Evolutionary conservation across 1,139 yeast species (phyloP), one percentile per base, ranked within the genome.

Genomic region (Lodderomyces metapsilosis): DNA sequence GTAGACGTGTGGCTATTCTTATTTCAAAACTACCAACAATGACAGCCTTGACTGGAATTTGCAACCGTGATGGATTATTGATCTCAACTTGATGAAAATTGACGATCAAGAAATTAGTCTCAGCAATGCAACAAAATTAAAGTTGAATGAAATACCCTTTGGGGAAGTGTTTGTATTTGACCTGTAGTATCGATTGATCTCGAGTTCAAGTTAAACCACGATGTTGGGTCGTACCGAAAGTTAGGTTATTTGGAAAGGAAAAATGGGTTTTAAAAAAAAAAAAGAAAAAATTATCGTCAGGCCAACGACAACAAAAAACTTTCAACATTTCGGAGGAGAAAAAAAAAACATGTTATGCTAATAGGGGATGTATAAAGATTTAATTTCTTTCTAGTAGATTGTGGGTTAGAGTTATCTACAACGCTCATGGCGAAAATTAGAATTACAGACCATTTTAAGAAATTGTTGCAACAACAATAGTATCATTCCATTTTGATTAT

Each of bases 221-320:
- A n/a, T 5, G 16, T 12, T n/a, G 30, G 30, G 6, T 23, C n/a
- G 25, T 8, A 23, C 10, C n/a, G 6, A 4, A 11, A n/a, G n/a
- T n/a, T n/a, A n/a, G n/a, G n/a, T 20, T 20, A 20, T 5, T 20
- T 20, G 24, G 33, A 16, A 27, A 24, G 17, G 18, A 34, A 38
- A 33, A 25, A 13, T 23, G n/a, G 30, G n/a, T n/a, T n/a, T n/a
- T n/a, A n/a, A n/a, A n/a, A n/a, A n/a, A n/a, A n/a, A n/a, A n/a
- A n/a, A n/a, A n/a, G 36, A 18, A 33, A 32, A 33, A 38, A 13
- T 36, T 35, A 36, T 25, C 30, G 31, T 36, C 24, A 24, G 40
- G 34, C 31, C 39, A 37, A 36, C 45, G 34, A 38, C 44, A 23
- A 42, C 40, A 37, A 28, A 23, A 20, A 13, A 21, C 36, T 28